phyloP scores from a whole-genome alignment of 2,329 filamentous ascomycete species.

The Trichoderma asperellum region DNA sequence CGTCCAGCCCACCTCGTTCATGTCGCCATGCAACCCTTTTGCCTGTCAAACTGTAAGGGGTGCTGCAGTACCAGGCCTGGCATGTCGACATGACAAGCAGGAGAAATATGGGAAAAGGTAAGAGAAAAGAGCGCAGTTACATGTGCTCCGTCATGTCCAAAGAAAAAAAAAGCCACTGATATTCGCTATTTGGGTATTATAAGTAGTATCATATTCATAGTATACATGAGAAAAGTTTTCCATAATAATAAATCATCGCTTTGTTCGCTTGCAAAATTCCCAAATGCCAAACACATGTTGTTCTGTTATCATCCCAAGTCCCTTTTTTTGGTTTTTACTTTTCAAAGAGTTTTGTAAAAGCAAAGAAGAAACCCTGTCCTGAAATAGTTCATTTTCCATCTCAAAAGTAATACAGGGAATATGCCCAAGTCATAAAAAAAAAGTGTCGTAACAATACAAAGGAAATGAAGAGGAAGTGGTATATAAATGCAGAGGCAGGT shows the following conservation, averaged over 20 bases:
- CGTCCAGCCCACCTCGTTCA: constrained; percentile 11
- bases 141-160: not conserved
- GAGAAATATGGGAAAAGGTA: not conserved
- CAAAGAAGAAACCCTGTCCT: too few species aligned
- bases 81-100: not conserved
- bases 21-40: constrained; percentile 13
- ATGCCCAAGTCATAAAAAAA: constrained; percentile 2
- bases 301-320: constrained; percentile 3
- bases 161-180: constrained; percentile 8
- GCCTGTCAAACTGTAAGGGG: constrained; percentile 10
- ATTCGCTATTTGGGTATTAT: constrained; percentile 24
- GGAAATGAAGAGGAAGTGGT: constrained; percentile 4
- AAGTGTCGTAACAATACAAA: constrained; percentile 20
- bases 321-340: constrained; percentile 13
- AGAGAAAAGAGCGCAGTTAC: constrained; percentile 17
- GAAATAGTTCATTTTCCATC: constrained; percentile 3
- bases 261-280: constrained; percentile 7
- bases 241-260: constrained; percentile 16
- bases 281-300: constrained; percentile 16
- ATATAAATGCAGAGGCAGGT: not conserved
- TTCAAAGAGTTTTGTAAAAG: constrained; percentile 4
- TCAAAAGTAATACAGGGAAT: constrained; percentile 11
- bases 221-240: constrained; percentile 14
- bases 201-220: constrained; percentile 21
- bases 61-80: not conserved